Percentiles rank a stretch among this genome's conserved stretches.
Conservation (phyloP, 169 alveolate genomes). For the Plasmodium ovale region DNA sequence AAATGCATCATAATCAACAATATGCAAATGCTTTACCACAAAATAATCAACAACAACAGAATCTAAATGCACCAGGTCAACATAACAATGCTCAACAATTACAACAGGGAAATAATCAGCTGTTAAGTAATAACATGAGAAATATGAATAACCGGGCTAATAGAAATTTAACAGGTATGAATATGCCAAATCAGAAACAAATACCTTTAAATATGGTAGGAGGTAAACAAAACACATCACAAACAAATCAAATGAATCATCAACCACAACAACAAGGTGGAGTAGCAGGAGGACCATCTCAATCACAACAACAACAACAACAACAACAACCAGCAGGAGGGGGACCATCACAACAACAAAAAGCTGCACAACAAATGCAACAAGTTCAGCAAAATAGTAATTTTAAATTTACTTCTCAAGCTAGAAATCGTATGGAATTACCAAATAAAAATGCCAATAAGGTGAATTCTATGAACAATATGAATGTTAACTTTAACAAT, state of each 20-base stretch:
- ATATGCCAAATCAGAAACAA: constrained; percentile 50
- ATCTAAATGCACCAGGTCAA: constrained; percentile 34
- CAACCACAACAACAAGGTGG: constrained; percentile 27
- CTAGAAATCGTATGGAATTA: constrained; percentile 84
- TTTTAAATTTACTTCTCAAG: constrained; percentile 88
- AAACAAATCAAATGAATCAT: constrained; percentile 6
- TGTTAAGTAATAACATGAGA: constrained; percentile 54
- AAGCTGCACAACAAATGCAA: constrained; percentile 40
- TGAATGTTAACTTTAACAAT: constrained; percentile 72
- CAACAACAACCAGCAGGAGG: neutral
- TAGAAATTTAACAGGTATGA: constrained; percentile 43
- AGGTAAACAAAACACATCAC: constrained; percentile 9
- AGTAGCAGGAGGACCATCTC: no score
- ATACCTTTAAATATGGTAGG: constrained; percentile 47
- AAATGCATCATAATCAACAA: constrained; percentile 50
- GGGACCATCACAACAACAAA: constrained; percentile 54
- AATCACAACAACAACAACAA: constrained; percentile 13
- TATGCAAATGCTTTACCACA: constrained; percentile 26
- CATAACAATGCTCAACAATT: constrained; percentile 8
- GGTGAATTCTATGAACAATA: constrained; percentile 45
- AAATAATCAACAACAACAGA: constrained; percentile 21
- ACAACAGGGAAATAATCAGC: constrained; percentile 57
- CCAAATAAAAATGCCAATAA: constrained; percentile 68
- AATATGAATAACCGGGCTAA: constrained; percentile 52
- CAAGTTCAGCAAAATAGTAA: constrained; percentile 43